A percentile compares a stretch with the other conserved stretches of the same genome.
Evolutionary conservation across 345 rosid genomes (phyloP).

Genomic region (Melaleuca alternifolia): DNA sequence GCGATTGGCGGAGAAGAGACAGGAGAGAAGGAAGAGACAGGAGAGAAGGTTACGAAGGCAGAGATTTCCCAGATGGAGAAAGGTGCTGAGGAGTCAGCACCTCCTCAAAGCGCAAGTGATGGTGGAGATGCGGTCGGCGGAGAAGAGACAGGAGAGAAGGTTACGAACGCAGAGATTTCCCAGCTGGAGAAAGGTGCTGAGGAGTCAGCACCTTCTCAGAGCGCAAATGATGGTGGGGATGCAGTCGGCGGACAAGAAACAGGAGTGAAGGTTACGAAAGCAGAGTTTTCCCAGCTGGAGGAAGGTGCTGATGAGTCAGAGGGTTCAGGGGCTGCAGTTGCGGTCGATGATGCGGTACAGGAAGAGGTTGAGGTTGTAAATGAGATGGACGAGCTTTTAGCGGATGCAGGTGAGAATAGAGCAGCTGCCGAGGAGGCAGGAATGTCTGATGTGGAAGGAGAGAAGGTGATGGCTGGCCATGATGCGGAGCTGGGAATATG

Average conservation of each 20-base stretch:
- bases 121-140: not conserved
- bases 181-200: not conserved
- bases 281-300: not conserved
- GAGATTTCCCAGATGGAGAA: not conserved
- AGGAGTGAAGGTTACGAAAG: not conserved
- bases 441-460: conserved; percentile 2
- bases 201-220: not conserved
- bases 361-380: not conserved
- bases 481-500: not conserved
- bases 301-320: not conserved
- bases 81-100: not conserved
- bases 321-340: not conserved
- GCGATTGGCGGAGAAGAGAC: not conserved
- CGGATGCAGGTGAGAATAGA: conserved; percentile 5
- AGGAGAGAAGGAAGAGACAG: not conserved
- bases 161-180: not conserved
- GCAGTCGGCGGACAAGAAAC: not conserved
- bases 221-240: not conserved
- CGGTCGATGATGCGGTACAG: not conserved
- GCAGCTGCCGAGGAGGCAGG: conserved; percentile 2
- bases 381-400: not conserved
- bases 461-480: not conserved
- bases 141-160: not conserved
- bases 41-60: not conserved
- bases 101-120: not conserved